Evolutionary conservation across 495 filamentous ascomycete genomes (phyloP).

Genomic region (Massariosphaeria phaeospora): DNA sequence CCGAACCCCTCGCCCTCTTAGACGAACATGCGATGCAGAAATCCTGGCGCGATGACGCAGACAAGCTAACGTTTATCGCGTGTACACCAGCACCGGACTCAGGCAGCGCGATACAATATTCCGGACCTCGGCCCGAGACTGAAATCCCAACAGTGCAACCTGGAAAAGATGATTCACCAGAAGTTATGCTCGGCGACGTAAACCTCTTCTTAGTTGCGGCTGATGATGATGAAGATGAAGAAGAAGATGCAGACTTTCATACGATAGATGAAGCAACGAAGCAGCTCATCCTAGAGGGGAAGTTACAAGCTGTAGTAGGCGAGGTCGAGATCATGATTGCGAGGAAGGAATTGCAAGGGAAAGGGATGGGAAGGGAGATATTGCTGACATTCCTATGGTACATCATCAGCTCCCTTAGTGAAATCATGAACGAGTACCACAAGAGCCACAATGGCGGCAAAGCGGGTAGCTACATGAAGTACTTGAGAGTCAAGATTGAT

Average conservation of each 20-base stretch:
- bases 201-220: conserved; percentile 70
- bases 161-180: conserved; percentile 48
- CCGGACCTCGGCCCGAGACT: neutral
- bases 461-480: conserved; percentile 19
- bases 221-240: conserved; percentile 45
- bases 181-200: conserved; percentile 74
- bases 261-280: neutral
- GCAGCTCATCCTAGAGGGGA: conserved; percentile 38
- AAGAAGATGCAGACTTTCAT: too few species aligned
- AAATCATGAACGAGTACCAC: conserved; percentile 58
- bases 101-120: neutral
- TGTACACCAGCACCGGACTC: neutral
- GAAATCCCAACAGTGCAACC: neutral
- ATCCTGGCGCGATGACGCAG: conserved; percentile 69
- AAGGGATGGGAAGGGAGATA: conserved; percentile 61
- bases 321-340: conserved; percentile 93
- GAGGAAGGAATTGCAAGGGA: conserved; percentile 49
- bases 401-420: conserved; percentile 46
- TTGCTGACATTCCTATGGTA: conserved; percentile 66
- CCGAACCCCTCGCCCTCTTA: conserved; percentile 67
- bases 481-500: conserved; percentile 59
- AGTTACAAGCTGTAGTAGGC: conserved; percentile 47
- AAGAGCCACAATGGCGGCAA: neutral
- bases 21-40: conserved; percentile 84
- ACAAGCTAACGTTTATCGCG: conserved; percentile 69